Evolutionary conservation across 805 yeast species (phyloP).

Genomic region (Candida caryicola): DNA sequence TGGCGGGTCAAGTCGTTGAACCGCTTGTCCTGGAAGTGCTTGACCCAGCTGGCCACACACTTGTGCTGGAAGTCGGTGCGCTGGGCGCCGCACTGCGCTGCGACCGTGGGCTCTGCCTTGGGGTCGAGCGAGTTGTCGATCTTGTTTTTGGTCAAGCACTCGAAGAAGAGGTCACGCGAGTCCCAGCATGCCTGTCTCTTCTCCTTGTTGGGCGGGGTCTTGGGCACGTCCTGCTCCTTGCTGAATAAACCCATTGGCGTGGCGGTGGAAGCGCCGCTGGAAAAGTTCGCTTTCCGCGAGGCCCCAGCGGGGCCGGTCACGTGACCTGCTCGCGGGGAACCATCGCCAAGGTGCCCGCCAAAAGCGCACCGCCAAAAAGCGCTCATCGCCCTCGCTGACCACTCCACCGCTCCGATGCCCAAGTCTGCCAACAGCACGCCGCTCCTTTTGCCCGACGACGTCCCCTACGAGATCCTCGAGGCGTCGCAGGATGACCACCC

Average conservation of each 20-base stretch:
- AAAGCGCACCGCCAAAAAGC: too few relatives aligned
- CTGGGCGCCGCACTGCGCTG: conserved; percentile 54
- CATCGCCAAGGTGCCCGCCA: too few relatives aligned
- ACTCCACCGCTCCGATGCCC: too few relatives aligned
- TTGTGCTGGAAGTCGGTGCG: conserved; percentile 61
- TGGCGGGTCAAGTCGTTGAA: conserved; percentile 71
- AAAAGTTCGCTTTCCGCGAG: too few relatives aligned
- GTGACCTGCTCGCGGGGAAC: too few relatives aligned
- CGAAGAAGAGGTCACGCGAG: conserved; percentile 73
- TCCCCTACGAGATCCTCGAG: conserved; percentile 18
- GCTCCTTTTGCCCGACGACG: conserved; percentile 4
- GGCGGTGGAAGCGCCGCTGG: too few relatives aligned
- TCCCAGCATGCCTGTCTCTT: conserved; percentile 87
- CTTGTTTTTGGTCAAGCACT: conserved; percentile 65
- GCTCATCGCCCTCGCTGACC: too few relatives aligned
- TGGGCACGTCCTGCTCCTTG: conserved; percentile 28
- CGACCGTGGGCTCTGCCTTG: conserved; percentile 44
- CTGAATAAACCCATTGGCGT: conserved; percentile 53
- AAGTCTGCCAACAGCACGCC: too few relatives aligned
- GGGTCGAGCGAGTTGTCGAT: conserved; percentile 71
- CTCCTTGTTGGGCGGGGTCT: conserved; percentile 55
- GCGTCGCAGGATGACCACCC: conserved; percentile 29
- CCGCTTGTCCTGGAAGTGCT: conserved; percentile 88
- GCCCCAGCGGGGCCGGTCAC: too few relatives aligned
- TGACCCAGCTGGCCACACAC: conserved; percentile 84